phyloP scores from a whole-genome alignment of 106 monocot species.

The Triglochin maritima region DNA sequence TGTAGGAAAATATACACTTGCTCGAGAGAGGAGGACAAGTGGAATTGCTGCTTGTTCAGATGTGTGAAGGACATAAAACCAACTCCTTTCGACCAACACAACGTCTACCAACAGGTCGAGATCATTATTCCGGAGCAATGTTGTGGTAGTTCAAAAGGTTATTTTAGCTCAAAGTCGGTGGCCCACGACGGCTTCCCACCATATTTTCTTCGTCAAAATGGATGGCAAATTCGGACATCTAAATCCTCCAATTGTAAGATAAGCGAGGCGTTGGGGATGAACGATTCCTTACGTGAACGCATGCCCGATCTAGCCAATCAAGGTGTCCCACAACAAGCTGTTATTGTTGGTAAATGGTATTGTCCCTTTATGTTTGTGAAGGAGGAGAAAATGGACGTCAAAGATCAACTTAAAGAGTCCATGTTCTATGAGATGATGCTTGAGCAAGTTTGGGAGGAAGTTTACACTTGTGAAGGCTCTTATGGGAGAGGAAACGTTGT shows the following conservation, averaged over 20 bases:
- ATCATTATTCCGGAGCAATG: constrained; percentile 3
- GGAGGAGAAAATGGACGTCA: constrained; percentile 9
- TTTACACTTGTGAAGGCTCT: constrained; percentile 10
- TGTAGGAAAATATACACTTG: constrained; percentile 24
- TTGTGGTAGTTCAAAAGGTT: background rate
- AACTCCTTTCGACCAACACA: constrained; percentile 15
- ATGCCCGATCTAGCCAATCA: constrained; percentile 7
- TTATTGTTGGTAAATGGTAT: constrained; percentile 44
- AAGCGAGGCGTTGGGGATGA: constrained; percentile 18
- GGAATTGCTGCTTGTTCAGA: constrained; percentile 13
- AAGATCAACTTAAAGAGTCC: constrained; percentile 12
- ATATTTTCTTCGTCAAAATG: background rate
- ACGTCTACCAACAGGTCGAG: constrained; percentile 45
- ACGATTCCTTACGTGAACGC: constrained; percentile 5
- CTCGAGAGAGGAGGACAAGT: constrained; percentile 35
- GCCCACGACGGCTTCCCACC: constrained; percentile 3
- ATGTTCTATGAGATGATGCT: constrained; percentile 48
- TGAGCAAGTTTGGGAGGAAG: constrained; percentile 40
- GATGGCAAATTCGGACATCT: background rate
- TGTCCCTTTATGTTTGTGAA: constrained; percentile 39
- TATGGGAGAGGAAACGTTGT: constrained; percentile 1
- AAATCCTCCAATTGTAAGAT: background rate
- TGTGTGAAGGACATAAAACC: constrained; percentile 28
- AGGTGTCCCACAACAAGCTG: background rate
- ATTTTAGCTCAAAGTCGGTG: constrained; percentile 1